Conservation (phyloP, 305 asterid genomes). For the Euphrasia arctica region DNA sequence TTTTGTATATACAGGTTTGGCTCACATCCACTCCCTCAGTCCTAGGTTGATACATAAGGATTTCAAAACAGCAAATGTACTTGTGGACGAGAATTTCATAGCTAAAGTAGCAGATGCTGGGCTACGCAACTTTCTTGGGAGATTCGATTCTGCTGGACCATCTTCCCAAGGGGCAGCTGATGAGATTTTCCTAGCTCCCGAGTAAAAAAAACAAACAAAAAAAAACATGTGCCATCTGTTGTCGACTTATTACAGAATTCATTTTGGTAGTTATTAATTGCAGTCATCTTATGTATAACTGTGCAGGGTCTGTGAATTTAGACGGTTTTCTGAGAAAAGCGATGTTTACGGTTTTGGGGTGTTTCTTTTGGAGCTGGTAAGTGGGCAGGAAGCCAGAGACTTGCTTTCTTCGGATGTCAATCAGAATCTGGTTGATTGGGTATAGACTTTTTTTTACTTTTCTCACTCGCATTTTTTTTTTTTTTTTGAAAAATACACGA, state of each 20-base stretch:
- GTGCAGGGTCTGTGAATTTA: conserved; percentile 81
- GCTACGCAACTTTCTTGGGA: conserved; percentile 80
- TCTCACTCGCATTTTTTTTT: conserved; percentile 6
- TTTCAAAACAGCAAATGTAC: conserved; percentile 88
- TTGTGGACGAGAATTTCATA: conserved; percentile 83
- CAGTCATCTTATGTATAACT: conserved; percentile 17
- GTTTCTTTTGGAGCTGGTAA: conserved; percentile 83
- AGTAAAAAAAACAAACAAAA: conserved; percentile 39
- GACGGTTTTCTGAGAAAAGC: conserved; percentile 84
- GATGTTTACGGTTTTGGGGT: conserved; percentile 89
- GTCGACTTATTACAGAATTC: conserved; percentile 3
- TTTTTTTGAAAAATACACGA: not conserved
- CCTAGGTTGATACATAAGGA: conserved; percentile 90
- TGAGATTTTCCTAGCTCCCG: conserved; percentile 80
- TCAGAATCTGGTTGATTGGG: conserved; percentile 79
- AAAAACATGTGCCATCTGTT: conserved; percentile 19
- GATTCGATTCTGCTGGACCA: conserved; percentile 70
- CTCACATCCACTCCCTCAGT: conserved; percentile 81
- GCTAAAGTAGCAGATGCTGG: conserved; percentile 97
- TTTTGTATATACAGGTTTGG: conserved; percentile 51
- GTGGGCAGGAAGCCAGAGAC: conserved; percentile 67
- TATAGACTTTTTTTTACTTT: conserved; percentile 27
- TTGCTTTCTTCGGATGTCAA: conserved; percentile 50
- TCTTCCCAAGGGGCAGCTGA: conserved; percentile 64
- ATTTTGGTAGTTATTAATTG: conserved; percentile 19